These are phyloP conservation scores for Paramarasmius palmivorus DNA, from an alignment of 1,284 basidiomycete genomes.

Conservation along the genomic window DNA sequence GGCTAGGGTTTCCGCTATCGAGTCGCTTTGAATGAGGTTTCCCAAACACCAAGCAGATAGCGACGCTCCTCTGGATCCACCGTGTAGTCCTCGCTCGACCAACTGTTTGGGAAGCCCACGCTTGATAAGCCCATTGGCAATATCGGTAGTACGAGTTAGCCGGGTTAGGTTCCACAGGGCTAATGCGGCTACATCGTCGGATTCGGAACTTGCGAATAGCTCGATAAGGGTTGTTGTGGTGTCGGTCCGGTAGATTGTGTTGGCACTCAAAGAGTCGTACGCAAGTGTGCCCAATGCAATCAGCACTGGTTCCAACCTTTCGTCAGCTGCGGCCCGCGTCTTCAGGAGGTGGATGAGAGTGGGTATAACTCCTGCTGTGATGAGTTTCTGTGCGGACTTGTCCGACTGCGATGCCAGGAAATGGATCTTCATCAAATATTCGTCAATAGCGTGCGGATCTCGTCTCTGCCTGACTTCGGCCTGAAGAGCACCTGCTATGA, in stretches of 20 bases:
- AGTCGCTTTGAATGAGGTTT: slow-evolving; percentile 21
- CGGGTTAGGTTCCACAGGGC: slow-evolving; percentile 25
- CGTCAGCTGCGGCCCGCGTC: slow-evolving; percentile 21
- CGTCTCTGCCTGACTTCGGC: slow-evolving; percentile 23
- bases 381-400: slow-evolving; percentile 23
- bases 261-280: slow-evolving; percentile 22
- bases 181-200: slow-evolving; percentile 21
- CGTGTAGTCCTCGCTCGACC: slow-evolving; percentile 17
- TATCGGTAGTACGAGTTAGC: slow-evolving; percentile 22
- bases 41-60: slow-evolving; percentile 25
- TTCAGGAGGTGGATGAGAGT: slow-evolving; percentile 24
- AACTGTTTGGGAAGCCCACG: slow-evolving; percentile 20
- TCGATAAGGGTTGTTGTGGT: slow-evolving; percentile 19
- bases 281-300: slow-evolving; percentile 23
- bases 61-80: slow-evolving; percentile 14
- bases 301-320: slow-evolving; percentile 23
- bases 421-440: slow-evolving; percentile 22
- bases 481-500: slow-evolving; percentile 25
- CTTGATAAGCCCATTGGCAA: slow-evolving; percentile 23
- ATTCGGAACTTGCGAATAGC: slow-evolving; percentile 20
- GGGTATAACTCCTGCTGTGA: slow-evolving; percentile 23
- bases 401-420: slow-evolving; percentile 17
- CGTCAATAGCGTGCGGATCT: slow-evolving; percentile 22
- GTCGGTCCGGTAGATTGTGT: slow-evolving; percentile 12
- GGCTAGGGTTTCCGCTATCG: slow-evolving; percentile 22